phyloP scores from a whole-genome alignment of 768 basidiomycete species.

The Suillus fuscotomentosus region DNA sequence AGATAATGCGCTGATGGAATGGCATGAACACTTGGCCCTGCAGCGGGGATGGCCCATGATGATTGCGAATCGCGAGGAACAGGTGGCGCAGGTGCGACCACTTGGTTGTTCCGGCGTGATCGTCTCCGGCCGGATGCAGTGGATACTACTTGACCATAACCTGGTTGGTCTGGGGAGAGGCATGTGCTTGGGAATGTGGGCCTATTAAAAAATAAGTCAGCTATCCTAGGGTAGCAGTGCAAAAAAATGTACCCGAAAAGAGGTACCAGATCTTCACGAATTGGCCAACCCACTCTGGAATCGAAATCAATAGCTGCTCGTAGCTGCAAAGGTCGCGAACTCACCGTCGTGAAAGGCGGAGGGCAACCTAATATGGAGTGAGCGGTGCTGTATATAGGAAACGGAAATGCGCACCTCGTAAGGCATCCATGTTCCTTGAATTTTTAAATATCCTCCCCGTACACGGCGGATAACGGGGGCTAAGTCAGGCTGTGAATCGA shows the following conservation, averaged over 20 bases:
- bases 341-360: slow-evolving; percentile 76
- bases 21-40: slow-evolving; percentile 23
- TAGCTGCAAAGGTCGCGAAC: slow-evolving; percentile 25
- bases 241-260: slow-evolving; percentile 68
- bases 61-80: slow-evolving; percentile 31
- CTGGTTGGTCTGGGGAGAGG: slow-evolving; percentile 80
- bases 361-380: slow-evolving; percentile 56
- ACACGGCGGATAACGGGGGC: slow-evolving; percentile 81
- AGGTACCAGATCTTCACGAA: slow-evolving; percentile 83
- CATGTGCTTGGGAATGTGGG: slow-evolving; percentile 85
- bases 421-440: slow-evolving; percentile 94
- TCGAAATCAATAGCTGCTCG: slow-evolving; percentile 12
- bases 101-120: slow-evolving; percentile 50
- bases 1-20: slow-evolving; percentile 19
- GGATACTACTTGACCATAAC: slow-evolving; percentile 81
- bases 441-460: slow-evolving; percentile 86
- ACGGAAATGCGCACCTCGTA: slow-evolving; percentile 58
- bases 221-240: not conserved
- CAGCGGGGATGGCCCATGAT: slow-evolving; percentile 47
- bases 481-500: slow-evolving; percentile 88
- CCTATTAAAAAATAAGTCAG: slow-evolving; percentile 35
- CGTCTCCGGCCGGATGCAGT: slow-evolving; percentile 59
- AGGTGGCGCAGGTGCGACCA: slow-evolving; percentile 30
- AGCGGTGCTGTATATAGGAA: slow-evolving; percentile 13
- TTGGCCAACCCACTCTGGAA: slow-evolving; percentile 81